Conservation (phyloP, 2,329 filamentous ascomycete species). For the Apiospora hydei region DNA sequence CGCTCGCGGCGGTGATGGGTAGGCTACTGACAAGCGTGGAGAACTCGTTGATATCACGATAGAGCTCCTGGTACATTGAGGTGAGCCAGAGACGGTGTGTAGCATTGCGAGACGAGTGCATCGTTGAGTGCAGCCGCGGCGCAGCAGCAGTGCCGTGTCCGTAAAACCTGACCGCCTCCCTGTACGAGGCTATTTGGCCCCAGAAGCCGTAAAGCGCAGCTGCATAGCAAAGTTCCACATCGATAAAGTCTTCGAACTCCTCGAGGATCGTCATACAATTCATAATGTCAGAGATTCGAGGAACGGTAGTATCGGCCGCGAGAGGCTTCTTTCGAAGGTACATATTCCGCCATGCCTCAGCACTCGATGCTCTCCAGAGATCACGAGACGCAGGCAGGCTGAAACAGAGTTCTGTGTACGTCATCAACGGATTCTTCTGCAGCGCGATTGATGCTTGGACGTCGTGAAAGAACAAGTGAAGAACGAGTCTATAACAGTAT, state of each 20-base stretch:
- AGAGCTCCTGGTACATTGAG: slow-evolving; percentile 41
- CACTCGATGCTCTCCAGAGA: slow-evolving; percentile 37
- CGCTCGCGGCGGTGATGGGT: not conserved
- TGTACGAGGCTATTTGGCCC: slow-evolving; percentile 42
- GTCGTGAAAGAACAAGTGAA: slow-evolving; percentile 39
- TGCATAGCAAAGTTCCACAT: slow-evolving; percentile 41
- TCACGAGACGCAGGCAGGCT: slow-evolving; percentile 37
- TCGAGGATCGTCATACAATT: slow-evolving; percentile 34
- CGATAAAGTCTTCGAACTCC: slow-evolving; percentile 35
- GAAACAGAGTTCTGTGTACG: slow-evolving; percentile 37
- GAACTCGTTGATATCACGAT: slow-evolving; percentile 40
- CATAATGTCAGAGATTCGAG: slow-evolving; percentile 36
- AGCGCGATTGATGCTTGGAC: slow-evolving; percentile 36
- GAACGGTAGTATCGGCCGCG: slow-evolving; percentile 29
- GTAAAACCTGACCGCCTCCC: slow-evolving; percentile 42
- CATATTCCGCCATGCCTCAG: slow-evolving; percentile 37
- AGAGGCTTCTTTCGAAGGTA: slow-evolving; percentile 35
- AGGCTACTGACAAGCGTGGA: slow-evolving; percentile 32
- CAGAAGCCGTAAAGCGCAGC: slow-evolving; percentile 41
- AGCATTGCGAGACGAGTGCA: slow-evolving; percentile 19
- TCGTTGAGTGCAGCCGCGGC: slow-evolving; percentile 23
- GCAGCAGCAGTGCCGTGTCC: slow-evolving; percentile 21
- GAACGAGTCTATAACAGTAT: slow-evolving; percentile 32
- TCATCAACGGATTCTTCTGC: slow-evolving; percentile 35
- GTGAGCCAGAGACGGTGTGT: slow-evolving; percentile 40